These are phyloP conservation scores for Cercospora sesami DNA, from an alignment of 2,329 filamentous ascomycete species.

Conservation along the genomic window DNA sequence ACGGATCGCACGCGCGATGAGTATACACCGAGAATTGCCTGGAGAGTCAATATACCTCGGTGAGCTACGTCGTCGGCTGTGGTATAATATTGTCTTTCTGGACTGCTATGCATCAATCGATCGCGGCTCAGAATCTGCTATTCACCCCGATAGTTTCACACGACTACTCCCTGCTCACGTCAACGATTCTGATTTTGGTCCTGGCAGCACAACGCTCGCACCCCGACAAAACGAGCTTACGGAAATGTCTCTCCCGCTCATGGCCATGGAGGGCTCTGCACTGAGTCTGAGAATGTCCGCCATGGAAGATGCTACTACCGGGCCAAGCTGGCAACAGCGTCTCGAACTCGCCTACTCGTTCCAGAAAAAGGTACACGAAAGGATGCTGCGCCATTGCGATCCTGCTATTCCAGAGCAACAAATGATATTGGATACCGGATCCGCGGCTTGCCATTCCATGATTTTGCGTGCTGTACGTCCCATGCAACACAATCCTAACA, in stretches of 20 bases:
- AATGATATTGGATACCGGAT: conserved; percentile 28
- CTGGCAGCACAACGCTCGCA: conserved; percentile 26
- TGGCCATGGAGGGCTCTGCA: conserved; percentile 23
- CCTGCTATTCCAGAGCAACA: conserved; percentile 26
- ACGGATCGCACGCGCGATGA: conserved; percentile 39
- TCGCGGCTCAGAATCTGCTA: conserved; percentile 35
- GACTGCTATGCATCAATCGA: conserved; percentile 37
- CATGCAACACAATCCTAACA: conserved; percentile 29
- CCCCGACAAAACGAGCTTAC: conserved; percentile 32
- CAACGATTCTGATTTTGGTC: conserved; percentile 38
- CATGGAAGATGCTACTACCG: conserved; percentile 21
- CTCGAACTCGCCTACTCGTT: conserved; percentile 35
- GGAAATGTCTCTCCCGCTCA: conserved; percentile 34
- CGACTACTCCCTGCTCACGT: conserved; percentile 34
- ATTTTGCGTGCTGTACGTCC: conserved; percentile 37
- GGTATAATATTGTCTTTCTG: conserved; percentile 37
- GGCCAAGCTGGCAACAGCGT: conserved; percentile 34
- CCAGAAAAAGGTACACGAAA: conserved; percentile 26
- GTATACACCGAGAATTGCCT: conserved; percentile 34
- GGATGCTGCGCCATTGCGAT: conserved; percentile 33
- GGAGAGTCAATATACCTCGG: conserved; percentile 31
- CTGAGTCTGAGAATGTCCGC: conserved; percentile 22
- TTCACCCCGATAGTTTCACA: conserved; percentile 29
- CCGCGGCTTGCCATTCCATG: conserved; percentile 26
- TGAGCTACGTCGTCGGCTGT: conserved; percentile 38